These are phyloP conservation scores for Lentinula edodes DNA, from an alignment of 768 basidiomycete species.

Conservation along the genomic window DNA sequence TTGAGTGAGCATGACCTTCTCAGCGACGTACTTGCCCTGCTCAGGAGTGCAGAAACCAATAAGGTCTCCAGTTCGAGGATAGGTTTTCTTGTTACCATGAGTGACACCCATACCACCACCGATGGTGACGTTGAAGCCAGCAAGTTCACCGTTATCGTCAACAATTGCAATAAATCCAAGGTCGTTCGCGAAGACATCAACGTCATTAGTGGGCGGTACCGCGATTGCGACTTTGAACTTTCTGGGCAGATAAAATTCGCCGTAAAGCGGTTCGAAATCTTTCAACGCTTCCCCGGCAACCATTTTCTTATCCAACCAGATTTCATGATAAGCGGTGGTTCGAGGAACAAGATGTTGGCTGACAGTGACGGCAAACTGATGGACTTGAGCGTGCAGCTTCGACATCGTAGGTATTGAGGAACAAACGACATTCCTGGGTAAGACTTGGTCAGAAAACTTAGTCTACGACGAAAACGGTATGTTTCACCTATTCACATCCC, in stretches of 20 bases:
- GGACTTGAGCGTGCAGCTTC: constrained; percentile 79
- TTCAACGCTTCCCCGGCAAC: constrained; percentile 91
- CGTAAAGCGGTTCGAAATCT: constrained; percentile 96
- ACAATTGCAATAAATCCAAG: constrained; percentile 95
- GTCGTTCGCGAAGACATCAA: constrained; percentile 94
- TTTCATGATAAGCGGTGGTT: constrained; percentile 95
- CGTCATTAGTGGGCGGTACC: constrained; percentile 94
- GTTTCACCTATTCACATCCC: constrained; percentile 88
- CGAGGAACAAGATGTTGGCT: constrained; percentile 85
- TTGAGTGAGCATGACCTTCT: constrained; percentile 91
- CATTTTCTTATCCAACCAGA: constrained; percentile 97
- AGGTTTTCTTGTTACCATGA: constrained; percentile 98
- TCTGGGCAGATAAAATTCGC: constrained; percentile 93
- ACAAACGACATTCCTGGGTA: constrained; percentile 77
- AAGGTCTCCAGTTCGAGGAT: constrained; percentile 82
- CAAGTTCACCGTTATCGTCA: constrained; percentile 64
- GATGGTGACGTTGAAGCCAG: constrained; percentile 89
- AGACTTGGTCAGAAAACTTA: background rate
- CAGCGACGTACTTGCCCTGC: constrained; percentile 81
- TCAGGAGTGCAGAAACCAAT: constrained; percentile 92
- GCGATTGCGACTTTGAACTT: constrained; percentile 99
- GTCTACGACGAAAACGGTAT: constrained; percentile 6
- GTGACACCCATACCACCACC: constrained; percentile 99
- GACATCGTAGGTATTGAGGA: constrained; percentile 89
- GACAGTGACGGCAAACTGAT: constrained; percentile 75